Evolutionary conservation across 208 protist species (phyloP).

Genomic region (Herpetomonas tarakana): DNA sequence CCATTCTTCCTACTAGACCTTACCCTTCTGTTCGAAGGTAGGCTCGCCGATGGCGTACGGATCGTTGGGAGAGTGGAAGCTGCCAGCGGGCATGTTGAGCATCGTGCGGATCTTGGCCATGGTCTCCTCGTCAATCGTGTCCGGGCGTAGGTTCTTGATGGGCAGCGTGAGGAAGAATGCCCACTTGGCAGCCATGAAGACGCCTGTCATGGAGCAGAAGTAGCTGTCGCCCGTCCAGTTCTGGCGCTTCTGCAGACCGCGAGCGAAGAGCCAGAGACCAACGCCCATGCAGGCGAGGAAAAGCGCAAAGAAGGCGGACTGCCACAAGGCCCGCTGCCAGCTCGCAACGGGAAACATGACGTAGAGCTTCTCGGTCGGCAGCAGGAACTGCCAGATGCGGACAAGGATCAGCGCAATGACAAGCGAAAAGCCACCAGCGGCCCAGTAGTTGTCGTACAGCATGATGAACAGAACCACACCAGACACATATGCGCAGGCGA

Average conservation of each 20-base stretch:
- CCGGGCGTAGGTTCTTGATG: constrained; percentile 38
- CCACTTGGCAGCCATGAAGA: constrained; percentile 70
- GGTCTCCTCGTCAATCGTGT: constrained; percentile 38
- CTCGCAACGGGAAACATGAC: constrained; percentile 39
- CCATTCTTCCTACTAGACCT: no score
- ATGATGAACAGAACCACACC: constrained; percentile 39
- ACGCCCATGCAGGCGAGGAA: constrained; percentile 36
- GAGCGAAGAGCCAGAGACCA: constrained; percentile 53
- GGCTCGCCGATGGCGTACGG: no score
- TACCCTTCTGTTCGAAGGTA: no score
- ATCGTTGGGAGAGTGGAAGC: no score
- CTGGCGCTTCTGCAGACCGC: constrained; percentile 46
- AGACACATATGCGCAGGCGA: constrained; percentile 38
- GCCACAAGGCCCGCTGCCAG: constrained; percentile 27
- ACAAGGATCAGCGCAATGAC: constrained; percentile 46
- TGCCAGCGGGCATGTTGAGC: not conserved
- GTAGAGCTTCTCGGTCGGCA: constrained; percentile 36
- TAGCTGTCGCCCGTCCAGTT: constrained; percentile 56
- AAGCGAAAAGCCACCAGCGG: constrained; percentile 50
- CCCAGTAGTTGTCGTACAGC: constrained; percentile 64
- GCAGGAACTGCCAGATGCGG: constrained; percentile 23
- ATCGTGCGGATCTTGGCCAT: constrained; percentile 14
- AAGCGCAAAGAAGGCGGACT: constrained; percentile 31
- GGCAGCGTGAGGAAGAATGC: constrained; percentile 47
- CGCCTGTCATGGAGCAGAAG: constrained; percentile 70